phyloP scores from a whole-genome alignment of 306 rosid genomes.

The Cucumis melo region DNA sequence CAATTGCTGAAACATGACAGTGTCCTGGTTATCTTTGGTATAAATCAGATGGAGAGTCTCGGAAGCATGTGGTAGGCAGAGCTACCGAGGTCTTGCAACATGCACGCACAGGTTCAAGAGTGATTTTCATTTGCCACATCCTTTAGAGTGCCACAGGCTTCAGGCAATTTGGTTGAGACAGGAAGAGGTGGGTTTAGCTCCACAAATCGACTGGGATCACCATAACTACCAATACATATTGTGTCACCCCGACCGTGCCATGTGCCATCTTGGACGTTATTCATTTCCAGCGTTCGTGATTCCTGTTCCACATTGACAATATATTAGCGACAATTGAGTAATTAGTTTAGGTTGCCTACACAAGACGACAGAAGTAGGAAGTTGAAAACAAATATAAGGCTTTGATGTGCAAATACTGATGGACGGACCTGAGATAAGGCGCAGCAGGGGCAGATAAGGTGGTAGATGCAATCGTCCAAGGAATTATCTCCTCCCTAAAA shows the following conservation, averaged over 20 bases:
- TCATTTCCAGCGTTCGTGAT: slow-evolving; percentile 88
- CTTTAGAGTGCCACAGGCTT: slow-evolving; percentile 11
- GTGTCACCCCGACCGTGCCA: slow-evolving; percentile 98
- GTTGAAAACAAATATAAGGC: neutral
- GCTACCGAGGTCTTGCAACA: neutral
- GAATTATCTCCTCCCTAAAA: slow-evolving; percentile 41
- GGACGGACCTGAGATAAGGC: slow-evolving; percentile 35
- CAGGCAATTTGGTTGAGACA: slow-evolving; percentile 28
- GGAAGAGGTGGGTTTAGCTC: slow-evolving; percentile 51
- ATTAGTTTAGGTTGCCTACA: neutral
- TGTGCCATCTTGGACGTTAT: slow-evolving; percentile 88
- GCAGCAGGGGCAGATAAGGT: slow-evolving; percentile 48
- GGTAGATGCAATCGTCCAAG: slow-evolving; percentile 44
- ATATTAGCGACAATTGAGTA: neutral
- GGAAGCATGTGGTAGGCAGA: neutral
- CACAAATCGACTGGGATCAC: slow-evolving; percentile 32
- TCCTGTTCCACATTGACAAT: slow-evolving; percentile 37
- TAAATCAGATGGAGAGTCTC: neutral
- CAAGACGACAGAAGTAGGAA: neutral
- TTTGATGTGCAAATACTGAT: neutral
- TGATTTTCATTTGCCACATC: slow-evolving; percentile 11
- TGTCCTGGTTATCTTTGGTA: neutral
- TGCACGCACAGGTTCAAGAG: slow-evolving; percentile 10
- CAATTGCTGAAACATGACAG: neutral
- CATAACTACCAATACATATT: slow-evolving; percentile 49